phyloP scores from a whole-genome alignment of 2,329 filamentous ascomycete genomes.

The Sporothrix luriei region DNA sequence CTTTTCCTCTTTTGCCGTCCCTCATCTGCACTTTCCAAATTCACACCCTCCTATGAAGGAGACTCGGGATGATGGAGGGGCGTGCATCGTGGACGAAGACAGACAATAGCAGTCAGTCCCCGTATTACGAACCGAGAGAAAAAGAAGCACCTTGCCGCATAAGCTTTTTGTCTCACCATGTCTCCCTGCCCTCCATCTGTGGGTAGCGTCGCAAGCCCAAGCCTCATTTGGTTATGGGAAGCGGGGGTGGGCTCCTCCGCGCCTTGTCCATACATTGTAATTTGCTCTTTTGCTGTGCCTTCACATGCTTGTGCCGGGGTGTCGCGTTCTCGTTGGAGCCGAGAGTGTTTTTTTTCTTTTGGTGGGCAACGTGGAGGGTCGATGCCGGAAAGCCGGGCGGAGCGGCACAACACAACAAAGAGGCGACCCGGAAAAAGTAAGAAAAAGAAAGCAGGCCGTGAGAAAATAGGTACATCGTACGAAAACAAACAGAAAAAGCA shows the following conservation, averaged over 20 bases:
- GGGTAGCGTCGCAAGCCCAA: slow-evolving; percentile 14
- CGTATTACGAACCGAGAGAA: too few relatives aligned
- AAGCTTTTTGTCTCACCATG: slow-evolving; percentile 3
- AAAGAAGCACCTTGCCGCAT: neutral
- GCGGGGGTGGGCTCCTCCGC: neutral
- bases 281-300: neutral
- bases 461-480: neutral
- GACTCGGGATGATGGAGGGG: neutral
- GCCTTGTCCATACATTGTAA: neutral
- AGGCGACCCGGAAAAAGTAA: slow-evolving; percentile 2
- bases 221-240: slow-evolving; percentile 12
- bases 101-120: neutral
- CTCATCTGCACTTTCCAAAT: neutral
- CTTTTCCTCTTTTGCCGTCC: neutral
- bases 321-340: neutral
- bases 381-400: slow-evolving; percentile 16
- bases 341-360: neutral
- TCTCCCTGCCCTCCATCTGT: neutral
- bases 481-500: too few relatives aligned
- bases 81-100: neutral
- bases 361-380: neutral
- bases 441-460: neutral
- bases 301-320: slow-evolving; percentile 12
- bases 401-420: neutral
- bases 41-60: neutral